phyloP scores from a whole-genome alignment of 2,329 filamentous ascomycete genomes.

The Penicillium polonicum region DNA sequence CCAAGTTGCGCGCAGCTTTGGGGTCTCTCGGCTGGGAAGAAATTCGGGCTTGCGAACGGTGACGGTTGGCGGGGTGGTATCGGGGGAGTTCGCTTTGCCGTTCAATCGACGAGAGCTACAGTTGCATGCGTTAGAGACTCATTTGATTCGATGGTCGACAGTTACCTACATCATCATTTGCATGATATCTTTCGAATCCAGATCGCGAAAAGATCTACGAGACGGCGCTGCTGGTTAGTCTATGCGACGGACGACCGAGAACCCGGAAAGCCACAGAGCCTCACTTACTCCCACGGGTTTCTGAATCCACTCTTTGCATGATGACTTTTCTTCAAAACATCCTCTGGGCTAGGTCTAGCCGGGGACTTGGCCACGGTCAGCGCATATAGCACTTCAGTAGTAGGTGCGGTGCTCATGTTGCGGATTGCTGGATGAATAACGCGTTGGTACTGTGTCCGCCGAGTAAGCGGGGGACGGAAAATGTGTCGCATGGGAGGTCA shows the following conservation, averaged over 20 bases:
- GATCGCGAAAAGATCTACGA: slow-evolving; percentile 22
- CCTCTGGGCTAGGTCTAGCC: slow-evolving; percentile 37
- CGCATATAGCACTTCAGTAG: slow-evolving; percentile 42
- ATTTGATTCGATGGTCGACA: not conserved
- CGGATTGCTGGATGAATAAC: slow-evolving; percentile 21
- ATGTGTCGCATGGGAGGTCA: not conserved
- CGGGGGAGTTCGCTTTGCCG: slow-evolving; percentile 55
- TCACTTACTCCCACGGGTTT: slow-evolving; percentile 47
- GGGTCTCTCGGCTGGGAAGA: slow-evolving; percentile 58
- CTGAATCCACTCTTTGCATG: slow-evolving; percentile 41
- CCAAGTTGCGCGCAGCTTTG: slow-evolving; percentile 80
- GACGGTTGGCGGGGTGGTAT: slow-evolving; percentile 66
- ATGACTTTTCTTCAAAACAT: slow-evolving; percentile 41
- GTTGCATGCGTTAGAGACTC: not conserved
- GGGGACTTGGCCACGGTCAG: slow-evolving; percentile 41
- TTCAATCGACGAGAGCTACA: slow-evolving; percentile 41
- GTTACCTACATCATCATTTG: slow-evolving; percentile 24
- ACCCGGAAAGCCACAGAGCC: not conserved
- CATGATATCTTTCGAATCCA: slow-evolving; percentile 11
- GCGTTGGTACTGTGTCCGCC: slow-evolving; percentile 12
- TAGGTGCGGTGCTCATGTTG: slow-evolving; percentile 38
- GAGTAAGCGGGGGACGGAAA: slow-evolving; percentile 23
- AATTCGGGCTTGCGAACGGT: slow-evolving; percentile 67
- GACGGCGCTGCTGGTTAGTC: slow-evolving; percentile 11
- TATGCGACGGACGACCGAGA: not conserved